A percentile compares a stretch with the other conserved stretches of the same genome.
Conservation (phyloP, 2,329 filamentous ascomycete genomes). For the Colletotrichum limetticola region DNA sequence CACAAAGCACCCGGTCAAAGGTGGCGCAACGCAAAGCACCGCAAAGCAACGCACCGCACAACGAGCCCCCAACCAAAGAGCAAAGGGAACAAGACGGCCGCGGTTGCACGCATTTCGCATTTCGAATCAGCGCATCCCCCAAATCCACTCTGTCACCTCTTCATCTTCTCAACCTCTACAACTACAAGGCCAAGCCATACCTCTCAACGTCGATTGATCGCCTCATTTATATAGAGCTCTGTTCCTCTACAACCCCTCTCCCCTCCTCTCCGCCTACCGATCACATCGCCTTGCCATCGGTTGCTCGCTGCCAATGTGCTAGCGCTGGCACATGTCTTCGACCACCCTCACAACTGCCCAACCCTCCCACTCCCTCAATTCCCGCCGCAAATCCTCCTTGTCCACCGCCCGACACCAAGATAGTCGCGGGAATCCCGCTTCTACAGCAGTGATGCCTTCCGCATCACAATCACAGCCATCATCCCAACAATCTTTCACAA, state of each 20-base stretch:
- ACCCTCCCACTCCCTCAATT: constrained; percentile 26
- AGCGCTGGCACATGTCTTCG: constrained; percentile 35
- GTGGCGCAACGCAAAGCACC: neutral
- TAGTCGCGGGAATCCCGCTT: neutral
- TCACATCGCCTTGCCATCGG: constrained; percentile 6
- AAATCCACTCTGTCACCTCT: neutral
- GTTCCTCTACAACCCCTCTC: neutral
- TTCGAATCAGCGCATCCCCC: neutral
- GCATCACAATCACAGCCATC: constrained; percentile 61
- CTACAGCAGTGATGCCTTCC: constrained; percentile 46
- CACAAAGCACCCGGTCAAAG: neutral
- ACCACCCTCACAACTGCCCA: constrained; percentile 24
- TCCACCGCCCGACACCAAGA: constrained; percentile 2
- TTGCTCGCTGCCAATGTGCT: constrained; percentile 26
- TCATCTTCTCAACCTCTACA: neutral
- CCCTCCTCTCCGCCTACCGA: neutral
- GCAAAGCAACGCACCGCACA: constrained; percentile 9
- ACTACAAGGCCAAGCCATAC: neutral
- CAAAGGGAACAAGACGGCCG: neutral
- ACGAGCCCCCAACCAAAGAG: neutral
- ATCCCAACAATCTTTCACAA: constrained; percentile 66
- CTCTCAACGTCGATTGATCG: neutral
- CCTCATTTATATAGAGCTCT: neutral
- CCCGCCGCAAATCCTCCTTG: constrained; percentile 29
- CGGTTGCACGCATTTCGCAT: constrained; percentile 29